Conservation (phyloP, 768 basidiomycete genomes). For the Trametes punicea region DNA sequence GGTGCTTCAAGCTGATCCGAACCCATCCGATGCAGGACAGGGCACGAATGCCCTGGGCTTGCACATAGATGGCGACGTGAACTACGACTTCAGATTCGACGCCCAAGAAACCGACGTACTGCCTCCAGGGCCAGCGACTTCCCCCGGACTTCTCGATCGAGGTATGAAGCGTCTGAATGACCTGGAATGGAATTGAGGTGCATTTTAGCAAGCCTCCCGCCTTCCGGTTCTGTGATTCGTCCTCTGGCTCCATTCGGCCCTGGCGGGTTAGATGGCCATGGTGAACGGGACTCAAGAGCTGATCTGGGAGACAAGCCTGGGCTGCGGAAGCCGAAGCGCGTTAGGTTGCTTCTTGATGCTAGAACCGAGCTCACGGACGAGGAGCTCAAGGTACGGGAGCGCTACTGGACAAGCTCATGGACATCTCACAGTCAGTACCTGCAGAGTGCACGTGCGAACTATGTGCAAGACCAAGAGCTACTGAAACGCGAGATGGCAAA, state of each 20-base stretch:
- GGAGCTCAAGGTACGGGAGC: slow-evolving; percentile 59
- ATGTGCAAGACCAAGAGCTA: slow-evolving; percentile 57
- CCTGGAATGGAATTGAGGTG: slow-evolving; percentile 20
- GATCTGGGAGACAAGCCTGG: not conserved
- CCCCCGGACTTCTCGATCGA: not conserved
- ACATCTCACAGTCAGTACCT: not conserved
- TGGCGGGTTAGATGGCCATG: slow-evolving; percentile 4
- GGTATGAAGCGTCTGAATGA: slow-evolving; percentile 17
- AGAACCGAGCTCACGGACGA: slow-evolving; percentile 81
- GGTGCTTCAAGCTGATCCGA: slow-evolving; percentile 24
- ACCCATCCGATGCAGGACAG: not conserved
- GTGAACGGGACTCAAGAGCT: no score
- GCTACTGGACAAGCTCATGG: not conserved
- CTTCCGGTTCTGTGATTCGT: slow-evolving; percentile 22
- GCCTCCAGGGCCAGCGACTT: slow-evolving; percentile 26
- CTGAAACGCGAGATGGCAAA: slow-evolving; percentile 48
- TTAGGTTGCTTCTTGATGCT: slow-evolving; percentile 60
- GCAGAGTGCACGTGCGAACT: slow-evolving; percentile 62
- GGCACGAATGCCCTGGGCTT: not conserved
- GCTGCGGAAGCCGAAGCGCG: slow-evolving; percentile 44
- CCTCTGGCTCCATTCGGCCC: slow-evolving; percentile 24
- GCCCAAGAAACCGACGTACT: slow-evolving; percentile 12
- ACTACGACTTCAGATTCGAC: slow-evolving; percentile 16
- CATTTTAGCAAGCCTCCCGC: slow-evolving; percentile 4
- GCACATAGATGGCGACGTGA: not conserved